Evolutionary conservation across 2,329 filamentous ascomycete genomes (phyloP).

Genomic region (Fusarium vanettenii): DNA sequence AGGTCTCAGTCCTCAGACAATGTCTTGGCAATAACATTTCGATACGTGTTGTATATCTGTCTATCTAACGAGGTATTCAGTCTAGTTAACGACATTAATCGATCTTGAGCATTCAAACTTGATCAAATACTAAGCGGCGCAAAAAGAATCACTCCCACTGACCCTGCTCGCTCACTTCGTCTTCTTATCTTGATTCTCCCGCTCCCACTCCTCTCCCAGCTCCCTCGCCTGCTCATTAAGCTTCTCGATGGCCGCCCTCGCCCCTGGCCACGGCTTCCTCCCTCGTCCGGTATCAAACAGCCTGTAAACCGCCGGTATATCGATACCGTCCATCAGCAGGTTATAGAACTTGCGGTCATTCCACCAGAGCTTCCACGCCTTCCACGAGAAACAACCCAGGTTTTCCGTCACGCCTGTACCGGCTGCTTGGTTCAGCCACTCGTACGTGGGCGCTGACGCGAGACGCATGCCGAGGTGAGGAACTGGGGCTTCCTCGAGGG

Average conservation of each 20-base stretch:
- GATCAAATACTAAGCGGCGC: background rate
- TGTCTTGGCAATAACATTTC: background rate
- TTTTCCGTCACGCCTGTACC: slow-evolving; percentile 56
- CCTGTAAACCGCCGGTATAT: slow-evolving; percentile 54
- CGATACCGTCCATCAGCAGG: slow-evolving; percentile 52
- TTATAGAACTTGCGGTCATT: slow-evolving; percentile 54
- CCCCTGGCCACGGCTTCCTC: slow-evolving; percentile 55
- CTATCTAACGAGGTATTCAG: background rate
- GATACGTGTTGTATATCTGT: background rate
- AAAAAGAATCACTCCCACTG: background rate
- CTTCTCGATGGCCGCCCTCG: slow-evolving; percentile 46
- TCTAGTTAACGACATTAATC: background rate
- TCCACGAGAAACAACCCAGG: slow-evolving; percentile 52
- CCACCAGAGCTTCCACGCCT: slow-evolving; percentile 58
- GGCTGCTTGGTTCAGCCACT: slow-evolving; percentile 55
- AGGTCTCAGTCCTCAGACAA: background rate
- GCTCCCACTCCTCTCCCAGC: slow-evolving; percentile 35
- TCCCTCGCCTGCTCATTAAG: slow-evolving; percentile 40
- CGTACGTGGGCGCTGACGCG: slow-evolving; percentile 37
- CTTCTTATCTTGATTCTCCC: slow-evolving; percentile 37
- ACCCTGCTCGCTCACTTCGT: slow-evolving; percentile 12
- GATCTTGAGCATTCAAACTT: background rate
- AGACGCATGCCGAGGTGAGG: slow-evolving; percentile 41
- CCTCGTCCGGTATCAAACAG: slow-evolving; percentile 54
- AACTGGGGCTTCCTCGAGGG: slow-evolving; percentile 40